A percentile compares a stretch with the other conserved stretches of the same genome.
Evolutionary conservation across 306 rosid genomes (phyloP).

Genomic region (Psophocarpus tetragonolobus): DNA sequence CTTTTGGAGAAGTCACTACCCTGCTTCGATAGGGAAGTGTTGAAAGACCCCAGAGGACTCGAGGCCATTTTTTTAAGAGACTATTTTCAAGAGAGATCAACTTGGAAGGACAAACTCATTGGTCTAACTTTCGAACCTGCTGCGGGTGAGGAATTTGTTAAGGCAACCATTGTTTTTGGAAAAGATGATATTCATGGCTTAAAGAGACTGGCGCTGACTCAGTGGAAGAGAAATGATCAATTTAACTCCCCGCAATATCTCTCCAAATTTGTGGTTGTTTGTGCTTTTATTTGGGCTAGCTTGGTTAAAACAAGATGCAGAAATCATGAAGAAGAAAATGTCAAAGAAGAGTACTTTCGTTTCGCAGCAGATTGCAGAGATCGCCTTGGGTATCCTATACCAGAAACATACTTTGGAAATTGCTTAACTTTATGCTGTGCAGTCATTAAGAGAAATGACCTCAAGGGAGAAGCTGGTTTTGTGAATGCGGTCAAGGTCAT

Average conservation of each 20-base stretch:
- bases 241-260: neutral
- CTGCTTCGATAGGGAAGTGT: constrained; percentile 20
- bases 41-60: constrained; percentile 29
- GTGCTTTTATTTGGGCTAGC: constrained; percentile 36
- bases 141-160: neutral
- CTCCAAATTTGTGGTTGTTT: constrained; percentile 40
- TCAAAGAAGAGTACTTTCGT: constrained; percentile 27
- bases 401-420: constrained; percentile 40
- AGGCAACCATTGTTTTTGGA: constrained; percentile 35
- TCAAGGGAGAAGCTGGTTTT: constrained; percentile 40
- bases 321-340: neutral
- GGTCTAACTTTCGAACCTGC: neutral
- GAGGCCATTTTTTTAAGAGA: constrained; percentile 40
- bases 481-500: constrained; percentile 34
- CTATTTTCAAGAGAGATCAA: constrained; percentile 27
- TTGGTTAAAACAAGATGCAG: constrained; percentile 34
- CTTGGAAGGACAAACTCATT: constrained; percentile 32
- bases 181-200: constrained; percentile 24
- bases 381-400: constrained; percentile 27
- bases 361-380: constrained; percentile 43
- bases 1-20: constrained; percentile 18
- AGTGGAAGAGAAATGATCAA: neutral
- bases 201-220: neutral
- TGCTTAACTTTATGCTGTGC: constrained; percentile 35
- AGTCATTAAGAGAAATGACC: constrained; percentile 28